Percentiles rank a stretch among this genome's conserved stretches.
These are phyloP conservation scores for Colletotrichum eremochloae DNA, from an alignment of 2,329 filamentous ascomycete genomes.

Conservation along the genomic window DNA sequence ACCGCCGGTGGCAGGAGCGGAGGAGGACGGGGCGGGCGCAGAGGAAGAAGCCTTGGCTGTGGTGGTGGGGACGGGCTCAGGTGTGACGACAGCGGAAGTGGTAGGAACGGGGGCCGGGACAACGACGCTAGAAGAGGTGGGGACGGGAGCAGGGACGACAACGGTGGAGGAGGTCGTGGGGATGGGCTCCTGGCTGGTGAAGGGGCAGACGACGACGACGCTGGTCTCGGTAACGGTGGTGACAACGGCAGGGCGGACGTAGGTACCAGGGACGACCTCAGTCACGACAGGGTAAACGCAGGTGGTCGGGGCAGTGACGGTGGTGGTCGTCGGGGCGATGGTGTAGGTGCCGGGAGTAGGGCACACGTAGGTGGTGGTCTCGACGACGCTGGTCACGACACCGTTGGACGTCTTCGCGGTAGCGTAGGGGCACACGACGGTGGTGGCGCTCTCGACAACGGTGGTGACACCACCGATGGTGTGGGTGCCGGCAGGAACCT, in stretches of 20 bases:
- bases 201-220: slow-evolving; percentile 80
- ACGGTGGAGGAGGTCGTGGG: slow-evolving; percentile 46
- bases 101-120: slow-evolving; percentile 46
- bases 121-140: slow-evolving; percentile 42
- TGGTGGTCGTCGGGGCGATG: slow-evolving; percentile 76
- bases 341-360: slow-evolving; percentile 81
- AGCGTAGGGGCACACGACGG: slow-evolving; percentile 78
- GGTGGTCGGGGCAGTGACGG: slow-evolving; percentile 64
- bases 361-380: slow-evolving; percentile 80
- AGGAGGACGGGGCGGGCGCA: slow-evolving; percentile 41
- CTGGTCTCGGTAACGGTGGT: slow-evolving; percentile 78
- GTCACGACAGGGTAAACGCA: slow-evolving; percentile 76
- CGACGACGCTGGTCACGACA: slow-evolving; percentile 75
- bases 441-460: slow-evolving; percentile 74
- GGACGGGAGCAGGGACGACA: slow-evolving; percentile 16
- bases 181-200: slow-evolving; percentile 56
- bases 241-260: slow-evolving; percentile 75
- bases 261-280: slow-evolving; percentile 77
- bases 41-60: slow-evolving; percentile 46
- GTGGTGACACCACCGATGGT: slow-evolving; percentile 81
- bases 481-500: slow-evolving; percentile 73
- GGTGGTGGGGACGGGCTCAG: slow-evolving; percentile 42
- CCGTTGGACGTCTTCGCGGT: slow-evolving; percentile 70
- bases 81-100: slow-evolving; percentile 44
- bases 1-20: slow-evolving; percentile 49